phyloP scores from a whole-genome alignment of 2,329 filamentous ascomycete genomes.

The Lasiodiplodia sp. region DNA sequence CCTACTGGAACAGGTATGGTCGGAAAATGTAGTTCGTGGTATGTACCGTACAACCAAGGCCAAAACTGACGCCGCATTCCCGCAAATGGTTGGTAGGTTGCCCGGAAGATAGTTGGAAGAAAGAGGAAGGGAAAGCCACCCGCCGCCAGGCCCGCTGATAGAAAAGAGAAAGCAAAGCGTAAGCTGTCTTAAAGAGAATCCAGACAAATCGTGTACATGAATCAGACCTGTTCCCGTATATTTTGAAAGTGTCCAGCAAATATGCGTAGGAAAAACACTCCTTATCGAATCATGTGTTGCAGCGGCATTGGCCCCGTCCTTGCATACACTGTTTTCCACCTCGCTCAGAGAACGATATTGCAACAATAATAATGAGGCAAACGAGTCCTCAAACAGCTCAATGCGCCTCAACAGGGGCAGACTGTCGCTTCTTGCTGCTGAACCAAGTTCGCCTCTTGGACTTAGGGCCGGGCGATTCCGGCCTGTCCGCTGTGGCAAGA shows the following conservation, averaged over 20 bases:
- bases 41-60: background rate
- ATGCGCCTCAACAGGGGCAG: slow-evolving; percentile 1
- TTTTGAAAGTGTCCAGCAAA: background rate
- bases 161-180: background rate
- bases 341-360: background rate
- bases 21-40: background rate
- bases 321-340: background rate
- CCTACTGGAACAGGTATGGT: background rate
- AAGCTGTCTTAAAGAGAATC: background rate
- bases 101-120: background rate
- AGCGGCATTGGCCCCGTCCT: background rate
- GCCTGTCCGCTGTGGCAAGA: background rate
- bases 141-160: background rate
- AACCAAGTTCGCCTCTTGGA: slow-evolving; percentile 28
- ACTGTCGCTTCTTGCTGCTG: slow-evolving; percentile 10
- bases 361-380: background rate
- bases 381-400: background rate
- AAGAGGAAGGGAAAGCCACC: background rate
- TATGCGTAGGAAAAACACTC: background rate
- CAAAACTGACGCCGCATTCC: background rate
- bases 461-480: slow-evolving; percentile 3
- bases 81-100: slow-evolving; percentile 6
- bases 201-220: background rate
- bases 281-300: background rate
- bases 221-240: background rate